phyloP scores from a whole-genome alignment of 495 filamentous ascomycete species.

The Penicillium parvum region DNA sequence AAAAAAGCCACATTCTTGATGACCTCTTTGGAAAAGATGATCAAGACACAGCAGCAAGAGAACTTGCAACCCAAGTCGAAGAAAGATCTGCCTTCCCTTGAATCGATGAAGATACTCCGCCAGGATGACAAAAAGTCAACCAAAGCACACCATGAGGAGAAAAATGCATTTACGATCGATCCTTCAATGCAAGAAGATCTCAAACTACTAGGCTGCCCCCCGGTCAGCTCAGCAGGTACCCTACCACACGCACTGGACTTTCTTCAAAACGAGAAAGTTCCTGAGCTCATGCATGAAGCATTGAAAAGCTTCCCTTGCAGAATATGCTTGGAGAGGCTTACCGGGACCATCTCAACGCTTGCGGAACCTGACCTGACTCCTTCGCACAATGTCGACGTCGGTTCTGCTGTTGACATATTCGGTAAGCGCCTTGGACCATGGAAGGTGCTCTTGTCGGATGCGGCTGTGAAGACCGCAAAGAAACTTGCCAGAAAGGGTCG shows the following conservation, averaged over 20 bases:
- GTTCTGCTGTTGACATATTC: slow-evolving; percentile 16
- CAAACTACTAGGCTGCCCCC: not conserved
- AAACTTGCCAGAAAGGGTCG: slow-evolving; percentile 4
- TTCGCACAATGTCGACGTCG: not conserved
- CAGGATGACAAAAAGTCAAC: slow-evolving; percentile 12
- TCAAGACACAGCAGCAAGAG: not conserved
- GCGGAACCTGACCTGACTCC: not conserved
- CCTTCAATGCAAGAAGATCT: not conserved
- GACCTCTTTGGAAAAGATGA: not conserved
- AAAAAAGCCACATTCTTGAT: not conserved
- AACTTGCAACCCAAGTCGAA: not conserved
- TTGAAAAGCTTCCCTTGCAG: slow-evolving; percentile 21
- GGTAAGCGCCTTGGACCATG: slow-evolving; percentile 31
- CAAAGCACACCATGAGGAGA: not conserved
- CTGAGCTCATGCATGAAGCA: slow-evolving; percentile 7
- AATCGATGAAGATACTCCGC: slow-evolving; percentile 6
- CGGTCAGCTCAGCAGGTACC: not conserved
- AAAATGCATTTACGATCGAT: slow-evolving; percentile 1
- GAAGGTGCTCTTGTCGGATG: slow-evolving; percentile 36
- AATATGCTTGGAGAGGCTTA: slow-evolving; percentile 11
- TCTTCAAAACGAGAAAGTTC: slow-evolving; percentile 3
- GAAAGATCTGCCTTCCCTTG: slow-evolving; percentile 4
- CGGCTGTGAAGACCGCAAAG: slow-evolving; percentile 26
- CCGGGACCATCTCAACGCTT: not conserved
- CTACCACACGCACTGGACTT: slow-evolving; percentile 5